Evolutionary conservation across 164 flowering plant species (phyloP), one percentile per base, ranked within the genome.

Genomic region (Umbilicus rupestris): DNA sequence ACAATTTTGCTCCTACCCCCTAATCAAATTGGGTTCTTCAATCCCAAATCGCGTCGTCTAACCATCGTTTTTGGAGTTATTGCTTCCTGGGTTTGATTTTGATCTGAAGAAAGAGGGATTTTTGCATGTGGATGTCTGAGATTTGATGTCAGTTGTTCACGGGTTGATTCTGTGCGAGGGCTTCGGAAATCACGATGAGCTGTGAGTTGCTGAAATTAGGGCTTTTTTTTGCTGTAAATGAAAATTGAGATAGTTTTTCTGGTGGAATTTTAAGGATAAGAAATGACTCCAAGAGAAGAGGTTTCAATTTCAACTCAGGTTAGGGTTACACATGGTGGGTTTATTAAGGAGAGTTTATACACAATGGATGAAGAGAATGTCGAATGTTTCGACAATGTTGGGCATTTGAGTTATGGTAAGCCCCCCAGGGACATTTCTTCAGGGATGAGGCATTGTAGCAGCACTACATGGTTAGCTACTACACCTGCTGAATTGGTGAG

Each of bases 371-470:
- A 76, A 12, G 75, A 77, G 64, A 75, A 55, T 58, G 73, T 75
- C 0, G 83, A 79, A 58, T 71, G 63, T 30, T 46, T 70, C 63
- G 80, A 73, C n/a, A 72, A 60, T 59, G 46, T 73, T 10, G 78
- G 78, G 29, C 83, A 81, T 35, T 17, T 62, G 20, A 74, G 22
- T 15, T 49, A 66, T 52, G 83, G 85, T 30, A 87, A 82, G 70
- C 92, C 92, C 30, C 89, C 89, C 0, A 69, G 84, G 60, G 72
- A 82, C 65, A 31, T 82, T 52, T 78, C 86, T 52, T 78, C 86
- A 1, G 73, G 45, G 20, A 73, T 85, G 66, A 75, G 90, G 33
- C 88, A 87, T 66, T 78, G 83, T 33, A 55, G 71, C 65, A 87
- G 89, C 75, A 74, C 82, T 46, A 75, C 79, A 7, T 73, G 69